Percentiles rank a stretch among this genome's conserved stretches.
phyloP scores from a whole-genome alignment of 1,139 yeast species.

The Blastobotrys persicus region DNA sequence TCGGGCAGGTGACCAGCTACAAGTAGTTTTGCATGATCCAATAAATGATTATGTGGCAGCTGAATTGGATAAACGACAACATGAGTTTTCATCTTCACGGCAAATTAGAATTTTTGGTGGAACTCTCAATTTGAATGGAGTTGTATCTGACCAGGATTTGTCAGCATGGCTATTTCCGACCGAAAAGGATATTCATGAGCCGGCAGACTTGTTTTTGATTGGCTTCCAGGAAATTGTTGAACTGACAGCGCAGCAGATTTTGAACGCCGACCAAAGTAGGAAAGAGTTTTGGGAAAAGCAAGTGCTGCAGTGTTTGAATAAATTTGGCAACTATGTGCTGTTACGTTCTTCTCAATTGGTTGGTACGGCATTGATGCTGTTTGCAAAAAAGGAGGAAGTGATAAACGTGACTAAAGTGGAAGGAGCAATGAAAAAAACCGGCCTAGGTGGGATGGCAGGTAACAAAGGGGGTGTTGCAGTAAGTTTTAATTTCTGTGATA shows the following conservation, averaged over 20 bases:
- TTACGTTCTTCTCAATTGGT: conserved; percentile 90
- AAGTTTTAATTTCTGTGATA: conserved; percentile 71
- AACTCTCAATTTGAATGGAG: conserved; percentile 85
- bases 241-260: conserved; percentile 84
- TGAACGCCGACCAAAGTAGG: conserved; percentile 72
- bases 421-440: conserved; percentile 81
- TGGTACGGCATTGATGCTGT: conserved; percentile 79
- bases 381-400: conserved; percentile 61
- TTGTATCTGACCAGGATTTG: conserved; percentile 53
- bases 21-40: conserved; percentile 83
- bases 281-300: conserved; percentile 77
- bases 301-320: conserved; percentile 56
- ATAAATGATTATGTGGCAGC: conserved; percentile 74
- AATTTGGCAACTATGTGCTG: conserved; percentile 56
- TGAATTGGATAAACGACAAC: conserved; percentile 50
- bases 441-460: conserved; percentile 88
- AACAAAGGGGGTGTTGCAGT: conserved; percentile 92
- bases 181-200: conserved; percentile 38
- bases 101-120: conserved; percentile 72
- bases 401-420: conserved; percentile 68
- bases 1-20: conserved; percentile 64
- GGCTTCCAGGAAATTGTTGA: conserved; percentile 95
- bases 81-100: conserved; percentile 59
- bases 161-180: conserved; percentile 81
- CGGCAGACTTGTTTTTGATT: conserved; percentile 70